phyloP scores from a whole-genome alignment of 2,329 filamentous ascomycete genomes.

The Exophiala oligosperma region DNA sequence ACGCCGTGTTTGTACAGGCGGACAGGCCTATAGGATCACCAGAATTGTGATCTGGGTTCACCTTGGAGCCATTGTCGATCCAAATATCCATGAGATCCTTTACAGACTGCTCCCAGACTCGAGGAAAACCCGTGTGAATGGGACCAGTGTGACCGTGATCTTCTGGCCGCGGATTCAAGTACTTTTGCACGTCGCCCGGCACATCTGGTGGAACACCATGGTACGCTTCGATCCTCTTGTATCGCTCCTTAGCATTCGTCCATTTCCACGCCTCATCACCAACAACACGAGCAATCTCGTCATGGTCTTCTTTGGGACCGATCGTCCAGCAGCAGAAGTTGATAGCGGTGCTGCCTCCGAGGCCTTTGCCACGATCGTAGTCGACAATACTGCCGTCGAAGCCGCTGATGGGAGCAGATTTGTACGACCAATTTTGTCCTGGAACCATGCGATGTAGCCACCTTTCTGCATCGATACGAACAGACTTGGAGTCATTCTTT shows the following conservation, averaged over 20 bases:
- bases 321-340: slow-evolving; percentile 58
- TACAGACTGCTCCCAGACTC: slow-evolving; percentile 53
- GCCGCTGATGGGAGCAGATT: slow-evolving; percentile 49
- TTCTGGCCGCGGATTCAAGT: slow-evolving; percentile 44
- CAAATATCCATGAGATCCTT: slow-evolving; percentile 48
- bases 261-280: slow-evolving; percentile 59
- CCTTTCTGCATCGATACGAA: slow-evolving; percentile 56
- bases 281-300: slow-evolving; percentile 59
- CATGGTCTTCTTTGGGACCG: slow-evolving; percentile 61
- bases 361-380: slow-evolving; percentile 52
- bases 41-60: slow-evolving; percentile 59
- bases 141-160: slow-evolving; percentile 54
- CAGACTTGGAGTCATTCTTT: slow-evolving; percentile 47
- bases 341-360: slow-evolving; percentile 55
- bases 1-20: slow-evolving; percentile 51
- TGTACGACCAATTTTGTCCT: slow-evolving; percentile 56
- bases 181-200: slow-evolving; percentile 43
- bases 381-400: slow-evolving; percentile 47
- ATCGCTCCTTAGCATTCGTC: slow-evolving; percentile 52
- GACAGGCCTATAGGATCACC: slow-evolving; percentile 60
- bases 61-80: slow-evolving; percentile 48
- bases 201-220: slow-evolving; percentile 38
- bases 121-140: slow-evolving; percentile 51
- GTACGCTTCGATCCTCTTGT: slow-evolving; percentile 57
- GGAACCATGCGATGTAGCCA: slow-evolving; percentile 53